Base-by-base conservation (phyloP, 495 filamentous ascomycete species). In the Parachaetomium inaequale region DNA sequence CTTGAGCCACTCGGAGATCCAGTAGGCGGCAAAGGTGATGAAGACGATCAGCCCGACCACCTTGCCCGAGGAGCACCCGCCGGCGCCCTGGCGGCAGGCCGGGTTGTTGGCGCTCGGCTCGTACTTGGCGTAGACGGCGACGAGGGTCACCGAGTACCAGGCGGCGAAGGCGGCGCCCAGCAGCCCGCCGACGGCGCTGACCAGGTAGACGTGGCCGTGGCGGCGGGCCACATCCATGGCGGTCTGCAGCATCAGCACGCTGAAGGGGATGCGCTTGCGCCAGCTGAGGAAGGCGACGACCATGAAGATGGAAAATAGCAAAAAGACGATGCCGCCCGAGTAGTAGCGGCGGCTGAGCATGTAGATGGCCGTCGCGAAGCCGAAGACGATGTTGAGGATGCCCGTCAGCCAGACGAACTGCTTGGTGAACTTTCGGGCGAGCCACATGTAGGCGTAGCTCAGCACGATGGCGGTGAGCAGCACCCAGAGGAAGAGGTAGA, bases 371-470 rank as follows among this genome's bases (percentile, higher is more conserved):
- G 89, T 81, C 1, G 67, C 79, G 29, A 80, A 64, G 14, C 73
- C 75, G 69, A 95, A 92, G 28, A 93, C 66, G 3, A 95, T 82
- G 76, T 94, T 95, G 28, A 95, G 87, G 50, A 96, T 90, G 19
- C 88, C 93, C 1, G 92, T 95, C 55, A 87, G 86, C 88, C 90
- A 96, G 68, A 97, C 92, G 64, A 93, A 91, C 66, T 91, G 84
- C 70, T 96, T 96, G 5, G 93, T 92, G 63, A 93, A 96, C 55
- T 81, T 78, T 47, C 93, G 85, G 40, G 90, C 91, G 12, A 87
- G 74, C 68, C 85, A 81, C 63, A 96, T 87, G 70, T 96, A 96
- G 17, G 71, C 80, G 70, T 84, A 90, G 31, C 89, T 91, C 26
- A 95, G 78, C 2, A 88, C 81, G 19, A 92, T 80, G 7, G 91